phyloP scores from a whole-genome alignment of 768 basidiomycete genomes.

The Phylloporus sp. region DNA sequence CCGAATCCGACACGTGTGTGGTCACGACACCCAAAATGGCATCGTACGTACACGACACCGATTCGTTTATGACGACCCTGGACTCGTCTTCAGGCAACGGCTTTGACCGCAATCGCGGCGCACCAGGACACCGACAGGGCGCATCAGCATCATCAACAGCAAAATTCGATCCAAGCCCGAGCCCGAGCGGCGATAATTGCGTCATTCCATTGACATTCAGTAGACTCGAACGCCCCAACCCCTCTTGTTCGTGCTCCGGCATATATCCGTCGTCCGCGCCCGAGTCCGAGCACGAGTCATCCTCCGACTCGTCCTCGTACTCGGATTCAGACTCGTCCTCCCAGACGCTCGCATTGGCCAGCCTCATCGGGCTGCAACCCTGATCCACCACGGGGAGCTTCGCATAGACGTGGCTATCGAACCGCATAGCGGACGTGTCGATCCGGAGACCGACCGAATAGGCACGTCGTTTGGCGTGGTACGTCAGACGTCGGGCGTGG shows the following conservation, averaged over 20 bases:
- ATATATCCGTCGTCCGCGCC: background rate
- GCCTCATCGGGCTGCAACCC: background rate
- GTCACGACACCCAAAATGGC: background rate
- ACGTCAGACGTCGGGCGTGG: constrained; percentile 30
- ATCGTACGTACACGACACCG: background rate
- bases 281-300: background rate
- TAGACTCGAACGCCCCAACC: no score
- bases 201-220: no score
- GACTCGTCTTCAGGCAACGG: constrained; percentile 18
- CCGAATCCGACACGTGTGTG: background rate
- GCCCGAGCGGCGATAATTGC: constrained; percentile 1
- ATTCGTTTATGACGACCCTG: background rate
- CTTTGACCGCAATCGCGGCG: constrained; percentile 18
- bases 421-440: constrained; percentile 35
- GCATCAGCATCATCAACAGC: constrained; percentile 2
- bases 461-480: constrained; percentile 49
- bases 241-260: no score
- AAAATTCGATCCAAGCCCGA: background rate
- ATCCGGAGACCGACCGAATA: constrained; percentile 39
- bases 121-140: constrained; percentile 14
- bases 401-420: constrained; percentile 18
- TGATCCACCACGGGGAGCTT: background rate
- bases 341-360: no score
- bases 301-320: background rate
- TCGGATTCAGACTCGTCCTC: background rate